Evolutionary conservation across 2,329 filamentous ascomycete species (phyloP).

Genomic region (Ophiostoma sp.): DNA sequence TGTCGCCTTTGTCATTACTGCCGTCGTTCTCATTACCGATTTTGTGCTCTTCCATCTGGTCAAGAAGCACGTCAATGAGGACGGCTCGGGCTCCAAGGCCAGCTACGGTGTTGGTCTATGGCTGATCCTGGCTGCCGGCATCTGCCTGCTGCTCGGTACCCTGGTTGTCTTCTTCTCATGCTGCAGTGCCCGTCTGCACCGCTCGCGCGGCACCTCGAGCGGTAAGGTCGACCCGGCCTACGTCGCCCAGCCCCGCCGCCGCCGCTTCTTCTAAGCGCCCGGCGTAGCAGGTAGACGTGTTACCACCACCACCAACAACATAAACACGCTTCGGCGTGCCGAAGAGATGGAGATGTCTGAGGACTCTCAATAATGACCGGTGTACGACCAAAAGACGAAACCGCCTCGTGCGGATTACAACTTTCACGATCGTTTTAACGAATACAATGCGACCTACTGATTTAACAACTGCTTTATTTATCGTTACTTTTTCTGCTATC

Average conservation of each 20-base stretch:
- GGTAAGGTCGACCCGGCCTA: constrained; percentile 36
- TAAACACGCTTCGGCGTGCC: neutral
- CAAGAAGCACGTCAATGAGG: constrained; percentile 54
- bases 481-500: neutral
- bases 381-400: constrained; percentile 7
- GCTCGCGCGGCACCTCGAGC: constrained; percentile 32
- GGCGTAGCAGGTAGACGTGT: neutral
- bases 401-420: neutral
- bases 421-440: constrained; percentile 12
- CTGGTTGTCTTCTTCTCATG: constrained; percentile 62
- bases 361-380: constrained; percentile 13
- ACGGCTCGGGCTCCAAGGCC: constrained; percentile 36
- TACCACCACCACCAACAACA: neutral
- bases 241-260: constrained; percentile 30
- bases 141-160: constrained; percentile 56
- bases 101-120: constrained; percentile 58
- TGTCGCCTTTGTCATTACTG: constrained; percentile 50
- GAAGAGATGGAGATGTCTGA: neutral
- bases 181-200: constrained; percentile 52
- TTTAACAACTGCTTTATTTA: neutral
- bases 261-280: constrained; percentile 28
- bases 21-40: constrained; percentile 55
- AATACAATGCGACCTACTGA: neutral
- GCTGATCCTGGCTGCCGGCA: constrained; percentile 58
- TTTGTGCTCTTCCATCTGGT: constrained; percentile 59